Evolutionary conservation across 2,329 filamentous ascomycete species (phyloP).

Genomic region (Aspergillus oerlinghausenensis): DNA sequence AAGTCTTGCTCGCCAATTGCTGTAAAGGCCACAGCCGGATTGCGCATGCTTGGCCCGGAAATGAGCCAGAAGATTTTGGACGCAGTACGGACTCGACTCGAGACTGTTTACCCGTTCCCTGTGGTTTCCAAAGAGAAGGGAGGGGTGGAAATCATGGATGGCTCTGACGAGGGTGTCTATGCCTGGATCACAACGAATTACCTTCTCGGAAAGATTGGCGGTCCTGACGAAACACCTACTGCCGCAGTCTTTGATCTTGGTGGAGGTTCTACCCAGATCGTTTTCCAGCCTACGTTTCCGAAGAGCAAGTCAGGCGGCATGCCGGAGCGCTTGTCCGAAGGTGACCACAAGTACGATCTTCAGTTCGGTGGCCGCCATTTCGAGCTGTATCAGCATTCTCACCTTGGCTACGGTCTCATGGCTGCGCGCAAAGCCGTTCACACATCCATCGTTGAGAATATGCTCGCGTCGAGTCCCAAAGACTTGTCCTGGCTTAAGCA

Average conservation of each 20-base stretch:
- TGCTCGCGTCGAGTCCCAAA: constrained; percentile 58
- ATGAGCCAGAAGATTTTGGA: constrained; percentile 79
- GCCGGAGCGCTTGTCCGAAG: constrained; percentile 77
- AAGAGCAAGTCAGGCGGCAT: constrained; percentile 68
- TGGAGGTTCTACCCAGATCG: constrained; percentile 95
- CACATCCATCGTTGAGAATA: constrained; percentile 65
- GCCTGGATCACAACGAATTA: constrained; percentile 99
- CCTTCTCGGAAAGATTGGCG: constrained; percentile 93
- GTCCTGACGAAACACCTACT: constrained; percentile 81
- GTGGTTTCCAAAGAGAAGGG: constrained; percentile 80
- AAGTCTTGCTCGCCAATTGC: constrained; percentile 90
- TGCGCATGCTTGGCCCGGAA: constrained; percentile 78
- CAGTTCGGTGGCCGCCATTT: constrained; percentile 88
- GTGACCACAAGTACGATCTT: constrained; percentile 93
- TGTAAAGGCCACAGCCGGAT: constrained; percentile 95
- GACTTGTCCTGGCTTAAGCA: constrained; percentile 64
- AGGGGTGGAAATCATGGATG: constrained; percentile 95
- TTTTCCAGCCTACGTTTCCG: constrained; percentile 94
- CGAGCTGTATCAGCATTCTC: constrained; percentile 94
- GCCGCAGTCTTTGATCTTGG: constrained; percentile 95
- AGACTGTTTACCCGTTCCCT: constrained; percentile 89
- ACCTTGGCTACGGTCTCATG: constrained; percentile 96
- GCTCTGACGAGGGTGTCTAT: constrained; percentile 93
- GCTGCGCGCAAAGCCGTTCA: constrained; percentile 85
- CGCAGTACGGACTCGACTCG: constrained; percentile 76